Base-by-base conservation (phyloP, 371 early-diverging fungal genomes). In the Neoconidiobolus thromboides region DNA sequence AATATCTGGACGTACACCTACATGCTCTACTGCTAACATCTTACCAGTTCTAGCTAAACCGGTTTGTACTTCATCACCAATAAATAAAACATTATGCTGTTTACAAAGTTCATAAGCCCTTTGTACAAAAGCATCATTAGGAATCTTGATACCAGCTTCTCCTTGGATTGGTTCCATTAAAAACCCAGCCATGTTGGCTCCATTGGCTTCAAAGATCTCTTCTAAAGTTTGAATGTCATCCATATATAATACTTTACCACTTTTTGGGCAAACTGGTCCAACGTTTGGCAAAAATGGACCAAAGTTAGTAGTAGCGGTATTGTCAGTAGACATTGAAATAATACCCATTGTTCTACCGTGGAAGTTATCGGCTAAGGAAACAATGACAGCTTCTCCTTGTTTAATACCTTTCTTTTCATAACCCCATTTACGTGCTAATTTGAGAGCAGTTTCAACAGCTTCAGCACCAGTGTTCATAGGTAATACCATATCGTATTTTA, bases 381-480 rank as follows among this genome's bases (percentile, higher is more conserved):
- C 72, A 3, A 97, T 76, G 58, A 96, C 79, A 43, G 93, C 93
- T 60, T 91, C 67, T 63, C 86, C 79, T 50, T 79, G 76, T 12
- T 85, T 78, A 48, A 97, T 86, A 6, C 84, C 80, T 78, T 97
- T 97, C 75, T 87, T 84, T 60, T 76, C 63, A 73, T 94, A 94
- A 14, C 87, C 98, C 96, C 96, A 97, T 71, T 87, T 87, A 67
- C 98, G 83, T 48, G 96, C 87, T n/a, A 97, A 79, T 76, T 97
- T 97, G 69, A 97, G 82, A 14, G 92, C 98, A 3, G 98, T 95
- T 69, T 97, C 98, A 36, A 97, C 96, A 6, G 93, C 96, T 68
- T 97, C 98, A 60, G 94, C 94, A 62, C 98, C 98, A 6, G 96
- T 95, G 80, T 97, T 97, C 84, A 93, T 89, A 53, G 96, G 96